phyloP scores from a whole-genome alignment of 2,329 filamentous ascomycete species.

The Neopestalotiopsis sp. region DNA sequence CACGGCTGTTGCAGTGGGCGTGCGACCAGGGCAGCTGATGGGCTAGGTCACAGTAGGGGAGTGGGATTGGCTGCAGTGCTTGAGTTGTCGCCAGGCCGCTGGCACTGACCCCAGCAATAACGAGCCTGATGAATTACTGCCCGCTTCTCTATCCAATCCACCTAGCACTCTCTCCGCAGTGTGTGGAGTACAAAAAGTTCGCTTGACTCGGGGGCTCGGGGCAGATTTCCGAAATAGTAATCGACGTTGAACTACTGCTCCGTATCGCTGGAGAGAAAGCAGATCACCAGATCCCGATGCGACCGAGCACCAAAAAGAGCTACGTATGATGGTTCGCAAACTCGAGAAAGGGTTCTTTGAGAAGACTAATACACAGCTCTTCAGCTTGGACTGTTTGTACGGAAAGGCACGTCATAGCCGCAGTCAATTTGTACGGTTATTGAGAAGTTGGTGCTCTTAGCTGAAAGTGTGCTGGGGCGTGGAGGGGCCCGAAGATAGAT shows the following conservation, averaged over 20 bases:
- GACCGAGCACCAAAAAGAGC: neutral
- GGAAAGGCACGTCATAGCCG: too few species aligned
- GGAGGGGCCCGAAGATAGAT: neutral
- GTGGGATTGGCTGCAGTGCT: constrained; percentile 1
- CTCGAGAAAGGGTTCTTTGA: neutral
- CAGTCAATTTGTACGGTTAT: neutral
- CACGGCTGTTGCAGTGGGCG: constrained; percentile 3
- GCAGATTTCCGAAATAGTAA: neutral
- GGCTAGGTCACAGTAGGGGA: neutral
- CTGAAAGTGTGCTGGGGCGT: neutral
- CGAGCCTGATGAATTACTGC: neutral
- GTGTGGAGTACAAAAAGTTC: constrained; percentile 1
- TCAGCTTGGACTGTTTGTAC: too few species aligned
- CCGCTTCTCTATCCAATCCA: neutral
- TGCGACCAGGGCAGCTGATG: neutral
- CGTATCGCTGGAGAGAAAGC: neutral
- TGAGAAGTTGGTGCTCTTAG: neutral
- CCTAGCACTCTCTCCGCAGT: neutral
- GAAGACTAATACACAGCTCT: neutral
- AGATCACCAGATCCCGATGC: neutral
- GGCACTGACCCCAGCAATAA: neutral
- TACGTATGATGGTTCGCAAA: neutral
- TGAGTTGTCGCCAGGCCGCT: neutral
- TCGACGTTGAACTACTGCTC: neutral
- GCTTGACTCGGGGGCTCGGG: neutral